These are phyloP conservation scores for Dalechampia spathulata DNA, from an alignment of 441 rosid species.

Conservation along the genomic window DNA sequence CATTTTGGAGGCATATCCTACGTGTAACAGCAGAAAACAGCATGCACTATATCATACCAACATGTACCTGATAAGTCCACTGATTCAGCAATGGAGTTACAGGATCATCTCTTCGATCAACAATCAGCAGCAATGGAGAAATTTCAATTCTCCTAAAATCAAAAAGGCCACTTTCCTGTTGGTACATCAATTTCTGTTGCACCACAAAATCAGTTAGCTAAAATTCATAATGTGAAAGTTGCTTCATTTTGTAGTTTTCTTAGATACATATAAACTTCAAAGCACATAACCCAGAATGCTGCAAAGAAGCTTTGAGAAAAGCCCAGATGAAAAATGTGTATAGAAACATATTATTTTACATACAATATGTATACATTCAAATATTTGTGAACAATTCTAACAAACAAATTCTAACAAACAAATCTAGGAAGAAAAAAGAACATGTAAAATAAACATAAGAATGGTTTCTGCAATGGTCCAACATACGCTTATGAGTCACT, in stretches of 20 bases:
- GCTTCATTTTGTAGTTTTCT: not conserved
- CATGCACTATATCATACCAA: constrained; percentile 7
- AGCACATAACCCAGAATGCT: not conserved
- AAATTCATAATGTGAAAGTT: too few species aligned
- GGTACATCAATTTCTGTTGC: constrained; percentile 90
- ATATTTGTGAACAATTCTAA: not conserved
- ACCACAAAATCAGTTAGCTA: too few species aligned
- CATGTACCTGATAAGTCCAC: constrained; percentile 88
- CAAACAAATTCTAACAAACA: constrained; percentile 3
- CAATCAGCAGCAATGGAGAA: constrained; percentile 68
- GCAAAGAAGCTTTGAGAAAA: not conserved
- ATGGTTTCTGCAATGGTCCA: not conserved
- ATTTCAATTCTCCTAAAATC: constrained; percentile 86
- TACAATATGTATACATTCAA: too few species aligned
- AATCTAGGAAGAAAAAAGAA: not conserved
- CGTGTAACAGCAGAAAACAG: constrained; percentile 5
- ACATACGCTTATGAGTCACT: not conserved
- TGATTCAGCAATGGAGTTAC: constrained; percentile 89
- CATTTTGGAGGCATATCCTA: constrained; percentile 15
- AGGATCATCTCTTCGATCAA: constrained; percentile 95
- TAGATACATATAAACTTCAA: not conserved
- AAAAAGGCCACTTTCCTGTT: constrained; percentile 90
- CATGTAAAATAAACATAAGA: not conserved
- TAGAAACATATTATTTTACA: too few species aligned
- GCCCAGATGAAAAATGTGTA: too few species aligned